phyloP scores from a whole-genome alignment of 495 filamentous ascomycete genomes.

The Podospora conica region DNA sequence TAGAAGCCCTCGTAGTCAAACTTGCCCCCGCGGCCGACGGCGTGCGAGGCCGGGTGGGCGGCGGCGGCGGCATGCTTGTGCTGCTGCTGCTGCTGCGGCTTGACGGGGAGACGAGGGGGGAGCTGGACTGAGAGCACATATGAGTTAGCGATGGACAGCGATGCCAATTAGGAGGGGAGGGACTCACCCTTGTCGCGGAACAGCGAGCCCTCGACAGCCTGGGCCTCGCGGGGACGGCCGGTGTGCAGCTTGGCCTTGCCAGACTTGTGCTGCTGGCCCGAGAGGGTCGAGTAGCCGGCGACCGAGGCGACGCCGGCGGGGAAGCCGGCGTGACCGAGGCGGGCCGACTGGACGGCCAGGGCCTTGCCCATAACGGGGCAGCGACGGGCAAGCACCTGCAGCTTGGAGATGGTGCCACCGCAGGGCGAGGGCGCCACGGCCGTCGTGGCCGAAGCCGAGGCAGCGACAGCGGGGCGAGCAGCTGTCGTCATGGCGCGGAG shows the following conservation, averaged over 20 bases:
- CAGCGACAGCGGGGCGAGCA: conserved; percentile 47
- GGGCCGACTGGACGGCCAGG: conserved; percentile 74
- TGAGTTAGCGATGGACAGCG: conserved; percentile 7
- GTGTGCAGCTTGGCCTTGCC: conserved; percentile 75
- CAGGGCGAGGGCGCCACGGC: conserved; percentile 52
- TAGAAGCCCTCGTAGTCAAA: conserved; percentile 95
- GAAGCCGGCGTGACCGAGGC: conserved; percentile 33
- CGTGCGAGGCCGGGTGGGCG: conserved; percentile 15
- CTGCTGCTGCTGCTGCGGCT: conserved; percentile 26
- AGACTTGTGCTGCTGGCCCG: conserved; percentile 37
- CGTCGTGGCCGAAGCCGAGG: not conserved
- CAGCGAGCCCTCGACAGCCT: conserved; percentile 56
- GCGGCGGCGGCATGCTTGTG: conserved; percentile 13
- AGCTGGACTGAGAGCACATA: conserved; percentile 29
- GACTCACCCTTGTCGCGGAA: conserved; percentile 56
- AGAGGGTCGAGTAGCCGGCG: conserved; percentile 39
- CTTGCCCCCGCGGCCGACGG: conserved; percentile 31
- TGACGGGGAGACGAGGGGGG: conserved; percentile 32
- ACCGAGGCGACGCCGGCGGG: conserved; percentile 32
- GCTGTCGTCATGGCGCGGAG: conserved; percentile 86
- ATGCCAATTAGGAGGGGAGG: not conserved
- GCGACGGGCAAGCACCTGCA: conserved; percentile 87
- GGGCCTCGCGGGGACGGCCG: conserved; percentile 63
- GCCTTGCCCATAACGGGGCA: conserved; percentile 99
- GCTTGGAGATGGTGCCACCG: conserved; percentile 91